A percentile compares a stretch with the other conserved stretches of the same genome.
phyloP scores from a whole-genome alignment of 2,329 filamentous ascomycete species.

The Arthrobotrys musiformis region DNA sequence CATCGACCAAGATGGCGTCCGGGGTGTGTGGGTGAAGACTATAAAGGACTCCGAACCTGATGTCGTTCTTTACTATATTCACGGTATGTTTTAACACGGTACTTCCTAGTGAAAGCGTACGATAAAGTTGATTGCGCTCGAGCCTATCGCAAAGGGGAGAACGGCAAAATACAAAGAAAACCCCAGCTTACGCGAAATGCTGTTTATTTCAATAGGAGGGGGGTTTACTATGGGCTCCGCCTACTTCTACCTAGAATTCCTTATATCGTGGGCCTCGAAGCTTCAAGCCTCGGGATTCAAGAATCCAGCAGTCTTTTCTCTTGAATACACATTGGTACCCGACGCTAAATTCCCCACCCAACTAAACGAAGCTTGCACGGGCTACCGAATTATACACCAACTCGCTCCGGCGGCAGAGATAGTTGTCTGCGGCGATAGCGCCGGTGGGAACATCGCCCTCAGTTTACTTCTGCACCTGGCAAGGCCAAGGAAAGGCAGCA shows the following conservation, averaged over 20 bases:
- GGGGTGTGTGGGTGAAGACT: conserved; percentile 46
- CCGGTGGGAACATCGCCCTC: conserved; percentile 78
- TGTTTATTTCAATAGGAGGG: conserved; percentile 68
- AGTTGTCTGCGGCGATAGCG: conserved; percentile 81
- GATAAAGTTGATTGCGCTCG: neutral
- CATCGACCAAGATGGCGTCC: conserved; percentile 26
- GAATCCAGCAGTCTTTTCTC: conserved; percentile 80
- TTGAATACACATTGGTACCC: conserved; percentile 84
- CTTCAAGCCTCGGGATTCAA: conserved; percentile 73
- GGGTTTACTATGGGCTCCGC: conserved; percentile 85
- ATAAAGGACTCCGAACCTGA: conserved; percentile 70
- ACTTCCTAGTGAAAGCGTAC: conserved; percentile 54
- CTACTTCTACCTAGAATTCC: conserved; percentile 86
- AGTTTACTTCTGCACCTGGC: conserved; percentile 77
- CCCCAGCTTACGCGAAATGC: conserved; percentile 54
- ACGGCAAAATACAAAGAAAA: neutral
- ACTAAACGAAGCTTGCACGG: conserved; percentile 74
- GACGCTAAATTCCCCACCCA: conserved; percentile 79
- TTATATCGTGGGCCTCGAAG: conserved; percentile 76
- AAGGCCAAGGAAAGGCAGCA: neutral
- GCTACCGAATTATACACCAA: conserved; percentile 74
- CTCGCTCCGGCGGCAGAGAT: conserved; percentile 70
- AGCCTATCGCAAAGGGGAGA: neutral
- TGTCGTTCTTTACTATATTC: conserved; percentile 82
- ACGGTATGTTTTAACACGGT: conserved; percentile 70